phyloP scores from a whole-genome alignment of 2,329 filamentous ascomycete species.

The Beauveria caledonica region DNA sequence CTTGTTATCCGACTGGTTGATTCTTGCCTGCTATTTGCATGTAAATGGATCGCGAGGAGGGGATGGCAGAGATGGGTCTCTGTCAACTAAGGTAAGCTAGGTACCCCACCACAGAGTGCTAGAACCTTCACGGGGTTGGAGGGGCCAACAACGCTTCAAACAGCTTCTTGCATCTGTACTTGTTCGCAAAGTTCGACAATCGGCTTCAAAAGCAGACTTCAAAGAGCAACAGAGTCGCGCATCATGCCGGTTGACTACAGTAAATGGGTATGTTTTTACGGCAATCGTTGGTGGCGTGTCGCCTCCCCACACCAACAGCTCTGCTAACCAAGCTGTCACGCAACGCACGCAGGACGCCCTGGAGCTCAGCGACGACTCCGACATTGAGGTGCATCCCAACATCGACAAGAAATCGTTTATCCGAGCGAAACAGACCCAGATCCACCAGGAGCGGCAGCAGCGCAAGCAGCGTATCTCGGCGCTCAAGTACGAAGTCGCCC shows the following conservation, averaged over 20 bases:
- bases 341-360: conserved; percentile 58
- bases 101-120: conserved; percentile 11
- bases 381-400: conserved; percentile 97
- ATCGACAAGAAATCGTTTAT: conserved; percentile 99
- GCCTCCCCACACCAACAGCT: not conserved
- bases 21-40: no score
- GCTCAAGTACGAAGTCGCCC: conserved; percentile 81
- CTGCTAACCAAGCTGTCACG: conserved; percentile 11
- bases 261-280: conserved; percentile 51
- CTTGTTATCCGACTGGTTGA: no score
- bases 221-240: conserved; percentile 14
- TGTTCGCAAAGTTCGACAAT: conserved; percentile 13
- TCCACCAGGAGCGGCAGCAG: conserved; percentile 82
- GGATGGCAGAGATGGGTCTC: not conserved
- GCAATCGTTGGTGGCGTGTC: not conserved
- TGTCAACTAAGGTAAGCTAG: no score
- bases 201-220: not conserved
- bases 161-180: not conserved
- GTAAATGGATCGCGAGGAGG: not conserved
- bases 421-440: conserved; percentile 94
- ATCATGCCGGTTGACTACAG: conserved; percentile 52
- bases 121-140: conserved; percentile 15
- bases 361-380: conserved; percentile 96
- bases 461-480: conserved; percentile 84
- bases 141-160: conserved; percentile 5